Evolutionary conservation across 2,329 filamentous ascomycete genomes (phyloP), one percentile per base, ranked within the genome.

Genomic region (Xylariaceae sp.): DNA sequence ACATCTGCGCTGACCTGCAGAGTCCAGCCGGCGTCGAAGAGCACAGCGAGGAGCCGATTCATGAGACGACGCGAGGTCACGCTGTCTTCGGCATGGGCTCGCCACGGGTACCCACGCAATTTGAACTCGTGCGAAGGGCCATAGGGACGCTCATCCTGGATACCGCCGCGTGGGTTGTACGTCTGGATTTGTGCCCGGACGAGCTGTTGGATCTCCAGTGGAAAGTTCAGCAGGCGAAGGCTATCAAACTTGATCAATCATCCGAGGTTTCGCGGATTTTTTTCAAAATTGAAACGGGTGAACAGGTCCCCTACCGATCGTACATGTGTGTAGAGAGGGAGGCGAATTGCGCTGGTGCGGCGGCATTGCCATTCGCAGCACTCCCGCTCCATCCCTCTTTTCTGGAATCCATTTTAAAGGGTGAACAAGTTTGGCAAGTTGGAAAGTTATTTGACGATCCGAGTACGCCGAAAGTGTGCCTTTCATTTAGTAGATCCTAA

Each of bases 41-140:
- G 12, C 3, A 24, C 36, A 8, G 15, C n/a, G 22, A 38, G 36
- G 13, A 38, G n/a, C 4, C 36, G 22, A 12, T 4, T 38, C 19
- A 31, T 13, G n/a, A 31, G 36, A n/a, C 36, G 26, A 11, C 24
- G 24, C 19, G 18, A 15, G 13, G 26, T 38, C 15, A 38, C 17
- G 4, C 22, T 24, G 9, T 38, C 36, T 9, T 7, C 16, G 16
- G 18, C 13, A 16, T 19, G 15, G 9, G 17, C 28, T 4, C 9
- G n/a, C 37, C 37, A 39, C 4, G 37, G 29, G 19, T 24, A 12
- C 1, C 37, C 37, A 4, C 18, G 16, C 19, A 33, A 18, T 17
- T 39, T 39, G 29, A 39, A 39, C 29, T 39, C 18, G 29, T n/a
- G 24, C 6, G 18, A 39, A 28, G 9, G 9, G 22, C 28, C 37